Evolutionary conservation across 2,329 filamentous ascomycete species (phyloP).

Genomic region (Talaromyces piceae): DNA sequence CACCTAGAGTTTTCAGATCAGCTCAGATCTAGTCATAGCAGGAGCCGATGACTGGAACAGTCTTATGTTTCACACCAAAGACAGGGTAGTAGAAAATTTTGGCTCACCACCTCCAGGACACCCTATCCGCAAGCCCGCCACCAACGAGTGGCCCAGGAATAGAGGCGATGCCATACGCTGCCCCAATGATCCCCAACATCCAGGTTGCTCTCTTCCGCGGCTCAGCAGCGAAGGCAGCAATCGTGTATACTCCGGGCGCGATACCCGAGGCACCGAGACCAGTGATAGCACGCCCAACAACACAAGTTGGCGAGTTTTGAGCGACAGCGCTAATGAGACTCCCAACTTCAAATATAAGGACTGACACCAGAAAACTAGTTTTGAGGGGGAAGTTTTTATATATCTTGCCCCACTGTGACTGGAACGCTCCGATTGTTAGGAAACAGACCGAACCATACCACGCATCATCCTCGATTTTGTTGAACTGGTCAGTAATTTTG

Average conservation of each 20-base stretch:
- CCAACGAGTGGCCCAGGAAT: conserved; percentile 44
- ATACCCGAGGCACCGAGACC: conserved; percentile 28
- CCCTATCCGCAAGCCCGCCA: conserved; percentile 37
- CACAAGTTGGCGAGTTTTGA: conserved; percentile 23
- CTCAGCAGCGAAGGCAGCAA: conserved; percentile 14
- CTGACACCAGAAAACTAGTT: conserved; percentile 25
- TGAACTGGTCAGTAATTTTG: conserved; percentile 18
- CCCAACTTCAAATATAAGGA: conserved; percentile 36
- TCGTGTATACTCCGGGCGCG: conserved; percentile 18
- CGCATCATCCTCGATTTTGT: conserved; percentile 22
- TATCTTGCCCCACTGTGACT: conserved; percentile 23
- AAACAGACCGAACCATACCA: conserved; percentile 32
- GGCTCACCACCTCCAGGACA: conserved; percentile 39
- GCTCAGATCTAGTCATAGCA: neutral
- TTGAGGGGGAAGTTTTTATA: conserved; percentile 26
- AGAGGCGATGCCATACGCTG: conserved; percentile 31
- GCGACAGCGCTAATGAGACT: conserved; percentile 32
- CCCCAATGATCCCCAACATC: neutral
- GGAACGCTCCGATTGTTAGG: conserved; percentile 24
- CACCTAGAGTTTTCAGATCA: neutral
- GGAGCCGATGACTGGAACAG: neutral
- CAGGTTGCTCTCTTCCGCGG: neutral
- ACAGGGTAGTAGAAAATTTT: neutral
- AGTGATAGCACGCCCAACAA: conserved; percentile 31
- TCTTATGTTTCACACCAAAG: conserved; percentile 22